These are phyloP conservation scores for Ophiostoma australiae DNA, from an alignment of 2,329 filamentous ascomycete species.

Conservation along the genomic window DNA sequence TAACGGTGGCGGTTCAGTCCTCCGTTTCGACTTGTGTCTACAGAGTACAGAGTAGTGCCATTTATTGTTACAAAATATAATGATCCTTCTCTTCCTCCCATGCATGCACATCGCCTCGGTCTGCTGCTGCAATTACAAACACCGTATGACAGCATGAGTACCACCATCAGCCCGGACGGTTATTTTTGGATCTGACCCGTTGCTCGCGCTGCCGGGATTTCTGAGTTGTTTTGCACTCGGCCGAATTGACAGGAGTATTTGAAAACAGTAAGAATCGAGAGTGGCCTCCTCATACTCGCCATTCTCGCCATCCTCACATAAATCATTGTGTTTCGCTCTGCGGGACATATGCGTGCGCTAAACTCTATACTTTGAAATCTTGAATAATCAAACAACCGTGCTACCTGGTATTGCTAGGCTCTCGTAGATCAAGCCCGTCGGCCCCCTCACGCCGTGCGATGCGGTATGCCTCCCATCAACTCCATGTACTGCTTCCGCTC, in stretches of 20 bases:
- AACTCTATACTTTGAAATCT: too few species aligned
- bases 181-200: neutral
- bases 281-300: neutral
- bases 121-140: neutral
- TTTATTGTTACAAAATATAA: too few species aligned
- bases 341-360: neutral
- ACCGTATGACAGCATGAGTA: neutral
- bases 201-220: neutral
- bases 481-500: too few species aligned
- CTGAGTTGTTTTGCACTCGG: neutral
- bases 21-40: neutral
- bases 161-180: neutral
- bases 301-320: neutral
- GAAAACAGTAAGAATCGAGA: neutral
- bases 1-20: neutral
- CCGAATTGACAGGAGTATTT: too few species aligned
- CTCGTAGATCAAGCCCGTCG: neutral
- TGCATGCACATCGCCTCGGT: slow-evolving; percentile 7
- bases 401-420: neutral
- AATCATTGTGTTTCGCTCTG: neutral
- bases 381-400: neutral
- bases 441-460: neutral
- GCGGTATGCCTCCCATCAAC: neutral
- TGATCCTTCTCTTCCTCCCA: neutral
- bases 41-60: too few species aligned